Percentiles rank a stretch among this genome's conserved stretches.
Evolutionary conservation across 352 stramenopile species (phyloP).

Genomic region (Pythium brachiatum): DNA sequence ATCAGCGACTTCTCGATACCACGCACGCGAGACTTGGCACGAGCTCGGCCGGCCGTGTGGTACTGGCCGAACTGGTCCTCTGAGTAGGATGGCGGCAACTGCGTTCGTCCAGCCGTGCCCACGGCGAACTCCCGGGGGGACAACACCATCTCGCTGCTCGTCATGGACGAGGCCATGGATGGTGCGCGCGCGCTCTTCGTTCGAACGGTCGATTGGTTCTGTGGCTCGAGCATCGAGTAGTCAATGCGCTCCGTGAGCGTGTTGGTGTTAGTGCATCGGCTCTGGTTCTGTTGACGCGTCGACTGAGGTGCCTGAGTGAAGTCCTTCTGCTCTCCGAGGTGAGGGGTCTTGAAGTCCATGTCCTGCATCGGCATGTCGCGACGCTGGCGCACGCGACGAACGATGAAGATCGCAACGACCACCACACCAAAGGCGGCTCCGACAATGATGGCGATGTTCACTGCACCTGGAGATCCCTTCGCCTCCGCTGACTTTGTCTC

Average conservation of each 20-base stretch:
- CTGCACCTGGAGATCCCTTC: conserved; percentile 25
- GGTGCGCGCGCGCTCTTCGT: conserved; percentile 18
- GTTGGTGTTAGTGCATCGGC: conserved; percentile 11
- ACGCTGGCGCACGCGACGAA: conserved; percentile 32
- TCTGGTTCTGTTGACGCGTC: conserved; percentile 10
- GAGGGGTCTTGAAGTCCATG: conserved; percentile 32
- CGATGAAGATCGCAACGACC: conserved; percentile 50
- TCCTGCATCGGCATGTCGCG: conserved; percentile 27
- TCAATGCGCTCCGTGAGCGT: conserved; percentile 21
- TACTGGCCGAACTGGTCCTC: conserved; percentile 6
- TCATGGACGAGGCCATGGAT: conserved; percentile 11
- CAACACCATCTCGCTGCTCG: neutral
- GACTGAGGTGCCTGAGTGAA: conserved; percentile 13
- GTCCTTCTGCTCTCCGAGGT: conserved; percentile 8
- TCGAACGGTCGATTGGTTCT: conserved; percentile 7
- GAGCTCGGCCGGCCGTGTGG: neutral
- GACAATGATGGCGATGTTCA: conserved; percentile 51
- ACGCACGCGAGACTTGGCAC: conserved; percentile 21
- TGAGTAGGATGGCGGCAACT: neutral
- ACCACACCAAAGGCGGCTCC: conserved; percentile 38
- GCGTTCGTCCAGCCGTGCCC: neutral
- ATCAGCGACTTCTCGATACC: conserved; percentile 28
- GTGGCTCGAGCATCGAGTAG: conserved; percentile 23
- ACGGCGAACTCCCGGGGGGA: conserved; percentile 14
- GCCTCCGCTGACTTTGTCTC: neutral